Evolutionary conservation across 305 asterid genomes (phyloP).

Genomic region (Fraxinus greggii): DNA sequence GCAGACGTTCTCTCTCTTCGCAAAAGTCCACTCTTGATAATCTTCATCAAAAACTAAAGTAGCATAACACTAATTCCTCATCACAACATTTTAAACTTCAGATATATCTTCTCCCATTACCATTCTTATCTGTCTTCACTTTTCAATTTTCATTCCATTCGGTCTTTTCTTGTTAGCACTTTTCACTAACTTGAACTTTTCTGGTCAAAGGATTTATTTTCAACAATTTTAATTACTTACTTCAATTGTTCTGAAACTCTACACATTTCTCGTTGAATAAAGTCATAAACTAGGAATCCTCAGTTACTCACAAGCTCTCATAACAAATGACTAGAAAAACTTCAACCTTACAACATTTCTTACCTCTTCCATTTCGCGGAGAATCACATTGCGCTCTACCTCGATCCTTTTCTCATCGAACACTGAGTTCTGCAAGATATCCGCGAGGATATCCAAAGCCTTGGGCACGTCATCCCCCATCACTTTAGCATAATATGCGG

Average conservation of each 20-base stretch:
- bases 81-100: background rate
- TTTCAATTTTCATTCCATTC: background rate
- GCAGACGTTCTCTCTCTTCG: background rate
- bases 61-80: background rate
- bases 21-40: background rate
- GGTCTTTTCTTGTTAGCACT: background rate
- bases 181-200: background rate
- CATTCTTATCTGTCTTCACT: background rate
- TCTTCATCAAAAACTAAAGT: background rate
- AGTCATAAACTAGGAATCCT: background rate
- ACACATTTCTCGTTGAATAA: background rate
- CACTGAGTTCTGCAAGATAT: slow-evolving; percentile 73
- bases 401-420: slow-evolving; percentile 58
- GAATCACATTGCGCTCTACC: slow-evolving; percentile 78
- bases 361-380: slow-evolving; percentile 95
- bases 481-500: slow-evolving; percentile 71
- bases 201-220: background rate
- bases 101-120: background rate
- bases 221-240: background rate
- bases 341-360: background rate
- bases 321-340: background rate
- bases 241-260: background rate
- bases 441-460: slow-evolving; percentile 69
- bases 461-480: slow-evolving; percentile 48
- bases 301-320: background rate